Percentiles rank a stretch among this genome's conserved stretches.
Evolutionary conservation across 441 rosid genomes (phyloP).

Genomic region (Lepidium campestre): DNA sequence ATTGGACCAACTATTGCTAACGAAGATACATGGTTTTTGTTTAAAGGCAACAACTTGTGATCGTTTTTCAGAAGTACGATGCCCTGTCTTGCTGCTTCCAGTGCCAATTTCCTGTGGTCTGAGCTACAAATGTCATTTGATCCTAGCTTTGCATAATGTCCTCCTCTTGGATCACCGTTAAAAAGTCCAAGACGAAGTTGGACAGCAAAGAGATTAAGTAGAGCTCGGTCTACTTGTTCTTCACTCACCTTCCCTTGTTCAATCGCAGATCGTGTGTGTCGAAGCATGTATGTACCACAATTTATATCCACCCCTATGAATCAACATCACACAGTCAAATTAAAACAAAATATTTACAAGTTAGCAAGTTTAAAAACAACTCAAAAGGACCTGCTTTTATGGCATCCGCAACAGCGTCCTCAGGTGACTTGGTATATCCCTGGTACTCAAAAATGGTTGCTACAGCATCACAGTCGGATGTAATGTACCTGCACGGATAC

Average conservation of each 20-base stretch:
- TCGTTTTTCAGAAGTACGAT: constrained; percentile 66
- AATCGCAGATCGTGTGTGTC: constrained; percentile 53
- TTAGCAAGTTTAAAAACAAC: not conserved
- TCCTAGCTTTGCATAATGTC: constrained; percentile 46
- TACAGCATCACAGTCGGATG: constrained; percentile 78
- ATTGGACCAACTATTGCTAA: constrained; percentile 64
- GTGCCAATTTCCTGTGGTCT: constrained; percentile 45
- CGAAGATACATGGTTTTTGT: constrained; percentile 36
- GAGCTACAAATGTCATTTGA: constrained; percentile 46
- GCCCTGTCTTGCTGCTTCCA: constrained; percentile 67
- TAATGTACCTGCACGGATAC: constrained; percentile 43
- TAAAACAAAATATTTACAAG: constrained; percentile 2
- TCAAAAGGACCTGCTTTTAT: constrained; percentile 55
- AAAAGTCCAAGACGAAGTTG: constrained; percentile 67
- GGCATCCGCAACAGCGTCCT: constrained; percentile 59
- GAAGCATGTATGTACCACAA: constrained; percentile 59
- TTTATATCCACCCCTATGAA: constrained; percentile 50
- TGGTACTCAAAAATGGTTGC: constrained; percentile 55
- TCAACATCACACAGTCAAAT: constrained; percentile 1
- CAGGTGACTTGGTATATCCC: constrained; percentile 42
- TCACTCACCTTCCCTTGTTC: constrained; percentile 51
- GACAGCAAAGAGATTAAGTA: constrained; percentile 52
- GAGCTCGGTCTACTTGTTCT: constrained; percentile 49
- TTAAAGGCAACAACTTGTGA: constrained; percentile 48
- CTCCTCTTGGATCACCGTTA: constrained; percentile 56